Percentiles rank a stretch among this genome's conserved stretches.
phyloP scores from a whole-genome alignment of 2,329 filamentous ascomycete genomes.

The Xylariaceae sp. region DNA sequence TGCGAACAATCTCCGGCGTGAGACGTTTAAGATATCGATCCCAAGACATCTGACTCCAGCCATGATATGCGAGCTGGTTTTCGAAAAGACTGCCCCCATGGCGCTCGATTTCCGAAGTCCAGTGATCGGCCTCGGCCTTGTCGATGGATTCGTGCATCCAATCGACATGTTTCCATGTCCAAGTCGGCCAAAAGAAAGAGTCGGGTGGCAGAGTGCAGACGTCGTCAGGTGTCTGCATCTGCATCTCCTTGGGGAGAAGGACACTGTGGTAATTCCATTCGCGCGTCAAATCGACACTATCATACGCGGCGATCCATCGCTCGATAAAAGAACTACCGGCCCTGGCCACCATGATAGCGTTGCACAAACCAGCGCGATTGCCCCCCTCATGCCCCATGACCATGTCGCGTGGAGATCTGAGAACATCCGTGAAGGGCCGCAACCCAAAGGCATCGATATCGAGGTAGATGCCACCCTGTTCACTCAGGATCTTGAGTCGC shows the following conservation, averaged over 20 bases:
- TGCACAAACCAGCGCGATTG: conserved; percentile 36
- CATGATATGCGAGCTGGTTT: conserved; percentile 36
- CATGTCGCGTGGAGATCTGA: conserved; percentile 29
- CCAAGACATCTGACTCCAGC: conserved; percentile 38
- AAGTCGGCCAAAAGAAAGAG: conserved; percentile 39
- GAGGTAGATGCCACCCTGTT: conserved; percentile 35
- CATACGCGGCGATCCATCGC: conserved; percentile 34
- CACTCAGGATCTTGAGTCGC: conserved; percentile 32
- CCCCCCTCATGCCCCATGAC: conserved; percentile 36
- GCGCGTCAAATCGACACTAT: conserved; percentile 27
- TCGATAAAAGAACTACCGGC: conserved; percentile 33
- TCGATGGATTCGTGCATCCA: conserved; percentile 35
- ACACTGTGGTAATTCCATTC: conserved; percentile 40
- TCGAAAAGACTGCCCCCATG: conserved; percentile 33
- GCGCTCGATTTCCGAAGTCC: conserved; percentile 27
- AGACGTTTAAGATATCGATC: conserved; percentile 31
- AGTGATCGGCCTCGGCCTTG: conserved; percentile 27
- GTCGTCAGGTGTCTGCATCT: conserved; percentile 27
- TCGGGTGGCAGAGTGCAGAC: conserved; percentile 34
- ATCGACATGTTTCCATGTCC: conserved; percentile 35
- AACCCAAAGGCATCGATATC: conserved; percentile 35
- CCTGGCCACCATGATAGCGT: conserved; percentile 36
- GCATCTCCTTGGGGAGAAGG: conserved; percentile 30
- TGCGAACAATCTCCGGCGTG: conserved; percentile 31
- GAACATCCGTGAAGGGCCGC: conserved; percentile 29